Base-by-base conservation (phyloP, 108 stramenopile genomes). In the Nitzschia sp. region DNA sequence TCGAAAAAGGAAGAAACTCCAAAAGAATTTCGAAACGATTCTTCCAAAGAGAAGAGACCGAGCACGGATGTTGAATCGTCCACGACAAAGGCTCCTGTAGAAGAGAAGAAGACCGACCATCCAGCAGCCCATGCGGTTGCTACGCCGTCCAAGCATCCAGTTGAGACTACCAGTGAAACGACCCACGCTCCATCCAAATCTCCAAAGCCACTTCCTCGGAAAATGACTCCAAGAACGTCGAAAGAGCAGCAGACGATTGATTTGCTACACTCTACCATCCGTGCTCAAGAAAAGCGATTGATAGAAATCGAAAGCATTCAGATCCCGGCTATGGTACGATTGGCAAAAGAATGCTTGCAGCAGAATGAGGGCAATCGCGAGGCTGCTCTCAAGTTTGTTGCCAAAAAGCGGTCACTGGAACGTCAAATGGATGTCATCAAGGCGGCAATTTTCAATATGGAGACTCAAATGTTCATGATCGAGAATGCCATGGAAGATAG, bases 381-480 rank as follows among this genome's bases (percentile, higher is more conserved):
- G 29, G 71, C 24, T 30, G 77, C 77, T 6, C 32, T 78, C 46
- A 46, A 72, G 35, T 78, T 71, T 57, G 25, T 78, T 21, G 66
- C 65, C 1, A 48, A 63, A 18, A 78, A 78, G 57, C 62, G 64
- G 26, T 2, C 64, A 31, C 29, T 72, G 24, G 66, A 64, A 56
- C 71, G 54, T 1, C 65, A 62, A 35, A 31, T 48, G n/a, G 77
- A 78, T 46, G 45, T 55, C 24, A 53, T 54, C 60, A 78, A 78
- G 51, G 56, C 48, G 25, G 77, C 77, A n/a, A 54, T 78, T 33
- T 78, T 78, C 63, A 66, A 70, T 42, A 78, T 78, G 77, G 77
- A 78, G 57, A 78, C 77, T 2, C 77, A 78, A 78, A 68, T 78
- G 58, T 66, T 78, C 36, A 63, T 72, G 60, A 26, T 78, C 31